Evolutionary conservation across 768 basidiomycete species (phyloP).

Genomic region (Leccinum ochraceum): DNA sequence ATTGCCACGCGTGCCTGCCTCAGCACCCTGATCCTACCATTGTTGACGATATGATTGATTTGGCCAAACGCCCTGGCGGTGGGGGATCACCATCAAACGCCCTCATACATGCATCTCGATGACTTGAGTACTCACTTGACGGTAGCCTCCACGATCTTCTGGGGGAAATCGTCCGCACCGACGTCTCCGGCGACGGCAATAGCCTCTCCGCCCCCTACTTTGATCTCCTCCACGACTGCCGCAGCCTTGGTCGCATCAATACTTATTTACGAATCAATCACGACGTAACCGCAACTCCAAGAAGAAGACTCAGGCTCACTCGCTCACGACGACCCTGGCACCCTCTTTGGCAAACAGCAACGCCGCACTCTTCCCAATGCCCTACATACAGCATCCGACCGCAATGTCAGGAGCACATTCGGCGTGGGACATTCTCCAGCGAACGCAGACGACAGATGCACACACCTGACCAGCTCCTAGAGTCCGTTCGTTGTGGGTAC

Average conservation of each 20-base stretch:
- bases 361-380: constrained; percentile 76
- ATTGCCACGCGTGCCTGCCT: neutral
- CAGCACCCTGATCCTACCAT: constrained; percentile 43
- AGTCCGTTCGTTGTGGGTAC: constrained; percentile 2
- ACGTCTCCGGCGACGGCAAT: constrained; percentile 80
- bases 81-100: neutral
- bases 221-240: constrained; percentile 71
- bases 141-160: constrained; percentile 74
- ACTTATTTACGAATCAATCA: constrained; percentile 37
- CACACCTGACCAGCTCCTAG: constrained; percentile 75
- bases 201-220: constrained; percentile 68
- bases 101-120: neutral
- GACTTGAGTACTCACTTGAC: constrained; percentile 59
- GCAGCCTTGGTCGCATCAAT: constrained; percentile 72
- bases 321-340: constrained; percentile 83
- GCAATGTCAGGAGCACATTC: neutral
- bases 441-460: neutral
- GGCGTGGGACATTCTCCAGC: too few species aligned
- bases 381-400: constrained; percentile 41
- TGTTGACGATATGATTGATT: constrained; percentile 87
- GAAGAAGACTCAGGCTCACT: constrained; percentile 45
- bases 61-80: constrained; percentile 71
- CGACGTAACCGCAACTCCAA: neutral
- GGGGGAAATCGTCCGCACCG: constrained; percentile 79
- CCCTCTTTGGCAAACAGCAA: constrained; percentile 82